Percentiles rank a stretch among this genome's conserved stretches.
Evolutionary conservation across 1,284 basidiomycete genomes (phyloP).

Genomic region (Baeospora myosura): DNA sequence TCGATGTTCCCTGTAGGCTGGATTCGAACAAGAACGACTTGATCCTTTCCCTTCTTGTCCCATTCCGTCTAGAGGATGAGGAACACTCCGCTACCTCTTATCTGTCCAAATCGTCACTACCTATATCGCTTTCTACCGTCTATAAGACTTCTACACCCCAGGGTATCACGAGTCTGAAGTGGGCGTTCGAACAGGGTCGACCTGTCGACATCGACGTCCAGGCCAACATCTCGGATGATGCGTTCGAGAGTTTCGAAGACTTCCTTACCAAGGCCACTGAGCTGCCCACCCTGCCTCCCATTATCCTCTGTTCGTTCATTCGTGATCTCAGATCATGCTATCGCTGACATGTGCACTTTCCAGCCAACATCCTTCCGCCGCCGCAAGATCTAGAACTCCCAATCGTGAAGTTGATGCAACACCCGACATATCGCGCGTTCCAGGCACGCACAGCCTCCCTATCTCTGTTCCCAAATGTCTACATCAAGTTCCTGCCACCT

Average conservation of each 20-base stretch:
- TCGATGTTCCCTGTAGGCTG: conserved; percentile 23
- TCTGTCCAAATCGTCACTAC: conserved; percentile 32
- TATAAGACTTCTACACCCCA: conserved; percentile 43
- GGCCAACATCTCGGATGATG: conserved; percentile 44
- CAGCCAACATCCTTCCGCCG: conserved; percentile 83
- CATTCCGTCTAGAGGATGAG: conserved; percentile 49
- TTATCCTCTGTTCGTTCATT: conserved; percentile 59
- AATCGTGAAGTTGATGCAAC: conserved; percentile 70
- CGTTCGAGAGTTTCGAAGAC: conserved; percentile 72
- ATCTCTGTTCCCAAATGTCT: conserved; percentile 68
- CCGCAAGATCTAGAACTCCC: conserved; percentile 66
- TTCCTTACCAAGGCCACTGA: conserved; percentile 55
- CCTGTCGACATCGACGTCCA: conserved; percentile 66
- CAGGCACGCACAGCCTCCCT: conserved; percentile 69
- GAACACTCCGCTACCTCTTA: conserved; percentile 30
- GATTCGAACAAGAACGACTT: conserved; percentile 29
- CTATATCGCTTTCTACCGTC: conserved; percentile 47
- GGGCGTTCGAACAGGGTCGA: conserved; percentile 54
- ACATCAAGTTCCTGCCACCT: conserved; percentile 77
- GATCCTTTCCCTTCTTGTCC: conserved; percentile 46
- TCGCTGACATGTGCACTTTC: conserved; percentile 9
- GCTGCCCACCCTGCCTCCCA: conserved; percentile 37
- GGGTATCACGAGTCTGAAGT: conserved; percentile 46
- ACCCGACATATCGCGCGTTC: conserved; percentile 67
- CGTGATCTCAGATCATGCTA: conserved; percentile 9